Base-by-base conservation (phyloP, 306 rosid genomes). In the Lithocarpus polystachyus region DNA sequence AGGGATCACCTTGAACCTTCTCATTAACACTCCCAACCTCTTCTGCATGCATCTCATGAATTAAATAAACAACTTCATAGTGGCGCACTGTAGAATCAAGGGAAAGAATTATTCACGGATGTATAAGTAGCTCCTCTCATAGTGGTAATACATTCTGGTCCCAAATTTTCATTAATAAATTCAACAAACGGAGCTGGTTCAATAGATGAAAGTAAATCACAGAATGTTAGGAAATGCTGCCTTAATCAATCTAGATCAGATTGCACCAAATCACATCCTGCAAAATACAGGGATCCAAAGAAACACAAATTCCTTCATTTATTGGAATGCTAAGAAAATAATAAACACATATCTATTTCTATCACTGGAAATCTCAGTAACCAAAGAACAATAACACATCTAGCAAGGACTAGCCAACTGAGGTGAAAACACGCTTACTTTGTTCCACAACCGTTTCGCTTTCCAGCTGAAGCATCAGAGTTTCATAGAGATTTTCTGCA, bases 61-160 rank as follows among this genome's bases (percentile, higher is more conserved):
- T 93, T 71, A 95, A 78, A 86, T 91, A 95, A 29, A 95, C 88
- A 82, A 93, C 68, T 83, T 95, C 99, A 26, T 95, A 93, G 89
- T 95, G 99, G 79, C 97, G 92, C 91, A 85, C 99, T 95, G 87
- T 56, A 82, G 22, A 76, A 61, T 76, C 64, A 79, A 75, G 60
- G 43, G 79, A 79, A 67, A 82, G 26, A 82, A 69, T 19, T 61
- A 43, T 76, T 75, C 17, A 75, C 62, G 54, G 40, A 69, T 20
- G 56, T 23, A 15, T 22, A 26, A 68, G 52, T 68, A 68, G 51
- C 24, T 35, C 9, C 26, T 35, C 4, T 68, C 52, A 4, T 18
- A 68, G 45, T 33, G 5, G n/a, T 68, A 68, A 33, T 19, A 19
- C 72, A 67, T 9, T 24, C 12, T 5, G 53, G 53, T 4, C 65